Evolutionary conservation across 257 asterid species (phyloP).

Genomic region (Solanum arcanum): DNA sequence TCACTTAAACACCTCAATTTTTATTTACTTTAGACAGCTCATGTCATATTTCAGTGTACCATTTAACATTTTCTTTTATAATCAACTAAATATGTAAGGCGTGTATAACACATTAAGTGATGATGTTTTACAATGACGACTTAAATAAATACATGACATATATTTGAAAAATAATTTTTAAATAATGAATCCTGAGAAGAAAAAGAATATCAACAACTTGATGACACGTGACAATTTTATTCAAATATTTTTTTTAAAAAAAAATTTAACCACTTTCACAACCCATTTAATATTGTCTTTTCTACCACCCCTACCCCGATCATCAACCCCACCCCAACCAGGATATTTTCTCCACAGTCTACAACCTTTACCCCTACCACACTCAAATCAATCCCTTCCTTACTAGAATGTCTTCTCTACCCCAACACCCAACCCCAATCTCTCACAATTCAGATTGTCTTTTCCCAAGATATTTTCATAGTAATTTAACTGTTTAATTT

Average conservation of each 20-base stretch:
- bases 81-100: too few species aligned
- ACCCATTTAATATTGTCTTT: neutral
- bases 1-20: too few species aligned
- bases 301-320: neutral
- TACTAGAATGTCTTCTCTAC: neutral
- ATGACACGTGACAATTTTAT: neutral
- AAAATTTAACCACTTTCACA: too few species aligned
- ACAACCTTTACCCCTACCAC: neutral
- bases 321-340: neutral
- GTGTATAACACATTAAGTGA: too few species aligned
- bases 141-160: too few species aligned
- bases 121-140: too few species aligned
- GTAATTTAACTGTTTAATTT: neutral
- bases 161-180: too few species aligned
- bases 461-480: neutral
- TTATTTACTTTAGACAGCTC: too few species aligned
- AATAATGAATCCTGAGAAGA: too few species aligned
- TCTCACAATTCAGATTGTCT: neutral
- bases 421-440: neutral
- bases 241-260: rapidly evolving
- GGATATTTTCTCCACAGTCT: neutral
- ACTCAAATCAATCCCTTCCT: neutral
- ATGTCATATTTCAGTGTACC: too few species aligned
- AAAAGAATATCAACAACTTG: neutral
- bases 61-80: too few species aligned